Percentiles rank a stretch among this genome's conserved stretches.
Conservation (phyloP, 2,329 filamentous ascomycete species). For the Dendryphion nanum region DNA sequence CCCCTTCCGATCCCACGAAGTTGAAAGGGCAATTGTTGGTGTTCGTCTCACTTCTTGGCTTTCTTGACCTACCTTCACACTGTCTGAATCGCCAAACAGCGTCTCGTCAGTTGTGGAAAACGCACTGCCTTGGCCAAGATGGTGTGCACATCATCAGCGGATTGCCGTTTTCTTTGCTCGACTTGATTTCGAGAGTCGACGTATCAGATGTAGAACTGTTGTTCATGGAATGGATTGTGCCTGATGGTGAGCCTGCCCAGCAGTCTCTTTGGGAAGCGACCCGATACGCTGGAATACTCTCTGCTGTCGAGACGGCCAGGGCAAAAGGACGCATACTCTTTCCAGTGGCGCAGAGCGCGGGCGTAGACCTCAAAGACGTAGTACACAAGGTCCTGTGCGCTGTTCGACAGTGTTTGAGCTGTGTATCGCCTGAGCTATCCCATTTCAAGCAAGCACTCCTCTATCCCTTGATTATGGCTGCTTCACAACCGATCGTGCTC, state of each 20-base stretch:
- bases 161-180: constrained; percentile 6
- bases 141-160: constrained; percentile 4
- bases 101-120: constrained; percentile 3
- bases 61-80: constrained; percentile 5
- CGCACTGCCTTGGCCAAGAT: constrained; percentile 3
- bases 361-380: too few species aligned
- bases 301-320: too few species aligned
- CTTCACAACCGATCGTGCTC: background rate
- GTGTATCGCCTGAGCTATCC: background rate
- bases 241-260: background rate
- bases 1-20: background rate
- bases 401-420: background rate
- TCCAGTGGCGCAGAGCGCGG: too few species aligned
- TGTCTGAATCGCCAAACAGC: constrained; percentile 2
- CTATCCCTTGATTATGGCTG: background rate
- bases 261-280: background rate
- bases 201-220: background rate
- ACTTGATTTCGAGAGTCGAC: constrained; percentile 3
- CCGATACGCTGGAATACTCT: background rate
- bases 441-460: background rate
- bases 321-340: too few species aligned
- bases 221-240: background rate
- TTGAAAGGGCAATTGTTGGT: background rate
- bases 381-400: background rate
- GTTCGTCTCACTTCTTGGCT: constrained; percentile 3